Percentiles rank a stretch among this genome's conserved stretches.
Evolutionary conservation across 495 filamentous ascomycete species (phyloP).

Genomic region (Penicillium silybi): DNA sequence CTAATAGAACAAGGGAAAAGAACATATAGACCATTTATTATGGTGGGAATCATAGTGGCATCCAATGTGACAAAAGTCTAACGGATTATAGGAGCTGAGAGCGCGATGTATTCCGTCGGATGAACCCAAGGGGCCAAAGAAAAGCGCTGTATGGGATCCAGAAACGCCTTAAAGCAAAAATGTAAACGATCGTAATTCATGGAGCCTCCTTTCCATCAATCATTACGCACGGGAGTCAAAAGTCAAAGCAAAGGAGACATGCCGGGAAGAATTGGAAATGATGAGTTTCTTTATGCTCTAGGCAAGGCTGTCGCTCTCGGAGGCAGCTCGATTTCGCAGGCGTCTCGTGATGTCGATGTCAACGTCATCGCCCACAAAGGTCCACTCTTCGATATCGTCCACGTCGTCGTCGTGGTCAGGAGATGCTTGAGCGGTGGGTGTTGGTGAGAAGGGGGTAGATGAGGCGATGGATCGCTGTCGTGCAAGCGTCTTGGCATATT

Average conservation of each 20-base stretch:
- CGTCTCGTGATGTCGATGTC: slow-evolving; percentile 52
- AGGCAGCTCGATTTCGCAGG: slow-evolving; percentile 30
- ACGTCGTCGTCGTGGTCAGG: slow-evolving; percentile 42
- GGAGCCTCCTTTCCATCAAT: slow-evolving; percentile 6
- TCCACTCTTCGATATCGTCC: slow-evolving; percentile 62
- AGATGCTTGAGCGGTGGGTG: slow-evolving; percentile 29
- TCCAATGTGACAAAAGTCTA: background rate
- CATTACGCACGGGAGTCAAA: slow-evolving; percentile 7
- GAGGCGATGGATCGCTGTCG: slow-evolving; percentile 51
- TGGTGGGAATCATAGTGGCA: background rate
- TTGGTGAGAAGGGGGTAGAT: slow-evolving; percentile 40
- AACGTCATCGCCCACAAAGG: slow-evolving; percentile 66
- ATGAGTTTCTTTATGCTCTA: slow-evolving; percentile 1
- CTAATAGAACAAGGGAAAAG: background rate
- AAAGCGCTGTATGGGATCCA: background rate
- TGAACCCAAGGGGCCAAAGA: slow-evolving; percentile 7
- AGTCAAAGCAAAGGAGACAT: slow-evolving; percentile 5
- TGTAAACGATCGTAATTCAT: slow-evolving; percentile 9
- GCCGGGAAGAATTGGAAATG: slow-evolving; percentile 2
- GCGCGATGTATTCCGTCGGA: background rate
- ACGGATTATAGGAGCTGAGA: background rate
- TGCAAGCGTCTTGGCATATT: slow-evolving; percentile 88
- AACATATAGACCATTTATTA: background rate
- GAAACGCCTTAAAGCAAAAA: slow-evolving; percentile 5
- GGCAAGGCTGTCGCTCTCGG: slow-evolving; percentile 21